A percentile compares a stretch with the other conserved stretches of the same genome.
Evolutionary conservation across 306 rosid species (phyloP).

Genomic region (Pachyrhizus erosus): DNA sequence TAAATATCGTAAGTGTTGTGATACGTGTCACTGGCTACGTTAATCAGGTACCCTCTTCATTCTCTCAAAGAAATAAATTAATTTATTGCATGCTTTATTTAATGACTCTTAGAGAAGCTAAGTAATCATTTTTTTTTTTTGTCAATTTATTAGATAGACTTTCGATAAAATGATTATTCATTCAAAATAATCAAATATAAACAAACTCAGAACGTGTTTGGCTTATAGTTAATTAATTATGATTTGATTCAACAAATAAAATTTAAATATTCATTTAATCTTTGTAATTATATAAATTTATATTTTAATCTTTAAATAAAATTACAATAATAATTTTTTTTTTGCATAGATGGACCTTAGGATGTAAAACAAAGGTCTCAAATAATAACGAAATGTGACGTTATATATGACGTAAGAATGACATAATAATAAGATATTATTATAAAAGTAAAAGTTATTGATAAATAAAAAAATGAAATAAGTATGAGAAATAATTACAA

Average conservation of each 20-base stretch:
- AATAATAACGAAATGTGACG: conserved; percentile 23
- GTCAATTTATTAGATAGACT: neutral
- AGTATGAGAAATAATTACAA: conserved; percentile 46
- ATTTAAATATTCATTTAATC: too few species aligned
- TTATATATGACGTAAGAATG: conserved; percentile 53
- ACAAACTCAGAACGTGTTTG: neutral
- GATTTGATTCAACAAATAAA: neutral
- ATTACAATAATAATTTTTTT: too few species aligned
- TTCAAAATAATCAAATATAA: neutral
- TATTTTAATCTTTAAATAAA: too few species aligned
- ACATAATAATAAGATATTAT: conserved; percentile 1
- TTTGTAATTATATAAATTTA: too few species aligned
- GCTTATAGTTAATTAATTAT: neutral
- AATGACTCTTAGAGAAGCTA: too few species aligned
- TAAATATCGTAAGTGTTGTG: too few species aligned
- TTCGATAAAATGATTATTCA: neutral
- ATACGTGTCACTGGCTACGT: too few species aligned
- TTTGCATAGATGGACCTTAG: too few species aligned
- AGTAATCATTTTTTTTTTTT: too few species aligned
- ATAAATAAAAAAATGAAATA: neutral
- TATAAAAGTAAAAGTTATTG: neutral
- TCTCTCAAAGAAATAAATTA: too few species aligned
- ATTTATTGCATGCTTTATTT: too few species aligned
- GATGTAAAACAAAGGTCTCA: neutral
- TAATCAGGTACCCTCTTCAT: too few species aligned